Conservation (phyloP, 164 flowering plant species). For the Cinnamomum chago region DNA sequence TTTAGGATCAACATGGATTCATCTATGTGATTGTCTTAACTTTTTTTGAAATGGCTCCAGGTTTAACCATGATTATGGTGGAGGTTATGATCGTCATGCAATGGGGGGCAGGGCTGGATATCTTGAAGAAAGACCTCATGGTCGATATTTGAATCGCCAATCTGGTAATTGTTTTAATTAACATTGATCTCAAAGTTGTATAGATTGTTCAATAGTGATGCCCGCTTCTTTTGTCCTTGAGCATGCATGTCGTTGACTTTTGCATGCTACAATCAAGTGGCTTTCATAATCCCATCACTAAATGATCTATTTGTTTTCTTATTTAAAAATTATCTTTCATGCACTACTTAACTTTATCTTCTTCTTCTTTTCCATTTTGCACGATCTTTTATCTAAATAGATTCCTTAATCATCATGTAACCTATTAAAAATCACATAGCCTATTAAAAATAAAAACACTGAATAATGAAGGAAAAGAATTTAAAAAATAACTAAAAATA, state of each 20-base stretch:
- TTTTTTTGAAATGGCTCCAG: slow-evolving; percentile 27
- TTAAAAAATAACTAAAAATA: too few relatives aligned
- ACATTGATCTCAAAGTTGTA: background rate
- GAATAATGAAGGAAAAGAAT: too few relatives aligned
- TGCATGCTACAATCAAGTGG: too few relatives aligned
- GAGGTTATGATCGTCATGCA: slow-evolving; percentile 73
- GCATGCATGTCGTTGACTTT: too few relatives aligned
- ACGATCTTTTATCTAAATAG: too few relatives aligned
- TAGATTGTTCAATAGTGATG: background rate
- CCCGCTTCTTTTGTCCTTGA: too few relatives aligned
- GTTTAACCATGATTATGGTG: slow-evolving; percentile 72
- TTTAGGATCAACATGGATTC: background rate
- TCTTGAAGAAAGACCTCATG: slow-evolving; percentile 78
- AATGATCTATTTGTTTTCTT: background rate
- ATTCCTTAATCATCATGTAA: too few relatives aligned
- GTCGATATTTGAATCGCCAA: slow-evolving; percentile 57
- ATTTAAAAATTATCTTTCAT: background rate
- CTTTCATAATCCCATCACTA: background rate
- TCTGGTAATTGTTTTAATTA: slow-evolving; percentile 50
- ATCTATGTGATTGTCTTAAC: background rate
- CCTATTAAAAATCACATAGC: too few relatives aligned
- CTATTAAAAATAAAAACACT: too few relatives aligned
- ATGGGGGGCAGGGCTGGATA: slow-evolving; percentile 69
- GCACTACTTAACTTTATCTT: background rate
- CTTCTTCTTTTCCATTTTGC: too few relatives aligned